Evolutionary conservation across 768 basidiomycete genomes (phyloP), one percentile per base, ranked within the genome.

Genomic region (Stropharia rugosoannulata): DNA sequence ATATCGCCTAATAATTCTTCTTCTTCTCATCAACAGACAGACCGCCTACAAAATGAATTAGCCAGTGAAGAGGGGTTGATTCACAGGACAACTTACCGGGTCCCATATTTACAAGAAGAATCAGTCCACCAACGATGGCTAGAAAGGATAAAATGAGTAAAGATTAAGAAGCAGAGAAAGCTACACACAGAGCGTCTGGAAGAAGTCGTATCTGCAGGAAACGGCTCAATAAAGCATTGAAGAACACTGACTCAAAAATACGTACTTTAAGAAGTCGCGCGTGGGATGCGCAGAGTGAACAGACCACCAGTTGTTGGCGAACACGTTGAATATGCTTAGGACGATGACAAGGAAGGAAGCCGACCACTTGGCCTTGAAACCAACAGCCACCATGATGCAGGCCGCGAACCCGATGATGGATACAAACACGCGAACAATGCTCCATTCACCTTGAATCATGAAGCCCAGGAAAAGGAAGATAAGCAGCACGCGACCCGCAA

Each of bases 381-480:
- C 97, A 58, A 98, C 82, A 9, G 95, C 97, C 46, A 99, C 95
- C 92, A 96, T 98, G 66, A 84, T 73, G 67, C 97, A 98, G 4
- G 95, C 95, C 12, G 81, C 89, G 42, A 99, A 81, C 53, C 97
- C 97, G 56, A 98, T 72, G 57, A 98, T 78, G 18, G 93, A 94
- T 50, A 98, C 89, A 56, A 98, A 76, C 3, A 95, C 81, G 58
- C 96, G 90, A 15, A 81, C 81, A 63, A 98, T 78, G 62, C 81
- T 89, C 94, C 96, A 98, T 69, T 84, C 75, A 35, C 96, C 96
- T 69, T 97, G 93, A 62, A 98, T 72, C 60, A 98, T 89, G 79
- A 98, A 98, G 0, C 97, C 97, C 61, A 99, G 79, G 87, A 99
- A 99, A 45, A 99, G 85, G 89, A 99, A 98, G 69, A 99, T 97